Conservation (phyloP, 208 protist genomes). For the Naegleria fowleri region DNA sequence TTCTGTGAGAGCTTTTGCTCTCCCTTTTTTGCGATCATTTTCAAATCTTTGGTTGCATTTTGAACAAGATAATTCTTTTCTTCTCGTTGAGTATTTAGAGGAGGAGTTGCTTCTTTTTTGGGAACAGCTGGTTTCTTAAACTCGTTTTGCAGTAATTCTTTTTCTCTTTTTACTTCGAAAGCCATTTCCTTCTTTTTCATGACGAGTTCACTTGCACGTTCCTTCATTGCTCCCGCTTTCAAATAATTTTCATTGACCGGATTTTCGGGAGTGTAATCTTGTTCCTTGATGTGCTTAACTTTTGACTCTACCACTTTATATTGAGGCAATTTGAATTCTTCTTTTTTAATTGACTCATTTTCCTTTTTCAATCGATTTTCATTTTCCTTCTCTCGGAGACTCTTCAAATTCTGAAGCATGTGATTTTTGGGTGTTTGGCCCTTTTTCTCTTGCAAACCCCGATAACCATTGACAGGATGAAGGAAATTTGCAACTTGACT, state of each 20-base stretch:
- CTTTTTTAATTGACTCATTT: neutral
- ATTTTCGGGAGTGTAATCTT: neutral
- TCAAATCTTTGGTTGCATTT: neutral
- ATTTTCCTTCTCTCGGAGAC: neutral
- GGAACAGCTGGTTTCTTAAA: neutral
- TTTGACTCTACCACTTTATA: neutral
- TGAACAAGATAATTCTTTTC: neutral
- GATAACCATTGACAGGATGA: neutral
- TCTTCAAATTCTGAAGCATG: neutral
- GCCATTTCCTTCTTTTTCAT: neutral
- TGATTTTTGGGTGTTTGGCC: neutral
- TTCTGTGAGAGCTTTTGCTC: too few species aligned
- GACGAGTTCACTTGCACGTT: neutral
- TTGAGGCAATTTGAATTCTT: neutral
- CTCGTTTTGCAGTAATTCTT: neutral
- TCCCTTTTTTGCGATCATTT: neutral
- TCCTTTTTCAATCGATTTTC: conserved; percentile 20
- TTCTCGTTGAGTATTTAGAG: neutral
- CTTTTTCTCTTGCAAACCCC: neutral
- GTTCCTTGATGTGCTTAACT: neutral
- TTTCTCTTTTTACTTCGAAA: neutral
- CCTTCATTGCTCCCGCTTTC: neutral
- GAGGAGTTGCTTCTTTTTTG: neutral
- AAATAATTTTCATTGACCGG: conserved; percentile 14
- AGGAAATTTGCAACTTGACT: neutral